Evolutionary conservation across 768 basidiomycete genomes (phyloP).

Genomic region (Rhodotorula diobovata): DNA sequence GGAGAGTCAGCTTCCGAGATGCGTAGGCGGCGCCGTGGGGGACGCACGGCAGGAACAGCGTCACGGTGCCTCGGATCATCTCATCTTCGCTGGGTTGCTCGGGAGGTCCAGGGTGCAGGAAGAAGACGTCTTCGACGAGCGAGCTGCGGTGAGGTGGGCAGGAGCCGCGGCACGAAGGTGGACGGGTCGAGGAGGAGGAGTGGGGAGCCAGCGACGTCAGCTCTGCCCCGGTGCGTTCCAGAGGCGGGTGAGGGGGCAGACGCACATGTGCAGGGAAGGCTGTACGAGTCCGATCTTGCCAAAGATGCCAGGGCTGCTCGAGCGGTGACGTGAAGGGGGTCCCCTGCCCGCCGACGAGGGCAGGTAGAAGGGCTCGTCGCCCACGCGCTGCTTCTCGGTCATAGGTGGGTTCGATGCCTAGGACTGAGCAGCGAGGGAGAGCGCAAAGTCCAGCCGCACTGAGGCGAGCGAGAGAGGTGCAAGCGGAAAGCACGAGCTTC

Average conservation of each 20-base stretch:
- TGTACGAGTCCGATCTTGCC: conserved; percentile 29
- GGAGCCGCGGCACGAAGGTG: background rate
- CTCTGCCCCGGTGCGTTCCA: background rate
- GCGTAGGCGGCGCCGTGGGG: too few relatives aligned
- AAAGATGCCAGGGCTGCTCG: conserved; percentile 6
- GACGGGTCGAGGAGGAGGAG: background rate
- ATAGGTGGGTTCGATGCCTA: too few relatives aligned
- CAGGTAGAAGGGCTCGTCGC: conserved; percentile 16
- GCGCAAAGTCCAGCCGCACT: too few relatives aligned
- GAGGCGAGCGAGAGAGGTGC: too few relatives aligned
- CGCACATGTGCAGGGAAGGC: conserved; percentile 14
- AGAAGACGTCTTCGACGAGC: conserved; percentile 33
- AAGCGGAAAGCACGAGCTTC: too few relatives aligned
- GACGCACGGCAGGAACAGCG: conserved; percentile 28
- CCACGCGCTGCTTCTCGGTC: too few relatives aligned
- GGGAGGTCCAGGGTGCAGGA: conserved; percentile 21
- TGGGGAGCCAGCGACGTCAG: background rate
- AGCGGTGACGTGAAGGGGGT: background rate
- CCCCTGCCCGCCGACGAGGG: background rate
- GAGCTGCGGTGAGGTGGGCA: conserved; percentile 1
- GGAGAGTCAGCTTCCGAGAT: background rate
- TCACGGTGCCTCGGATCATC: conserved; percentile 26
- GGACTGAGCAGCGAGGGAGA: too few relatives aligned
- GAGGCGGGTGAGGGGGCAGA: background rate
- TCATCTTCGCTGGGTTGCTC: conserved; percentile 27